Evolutionary conservation across 148 eudicot species (phyloP).

Genomic region (Cornus controversa): DNA sequence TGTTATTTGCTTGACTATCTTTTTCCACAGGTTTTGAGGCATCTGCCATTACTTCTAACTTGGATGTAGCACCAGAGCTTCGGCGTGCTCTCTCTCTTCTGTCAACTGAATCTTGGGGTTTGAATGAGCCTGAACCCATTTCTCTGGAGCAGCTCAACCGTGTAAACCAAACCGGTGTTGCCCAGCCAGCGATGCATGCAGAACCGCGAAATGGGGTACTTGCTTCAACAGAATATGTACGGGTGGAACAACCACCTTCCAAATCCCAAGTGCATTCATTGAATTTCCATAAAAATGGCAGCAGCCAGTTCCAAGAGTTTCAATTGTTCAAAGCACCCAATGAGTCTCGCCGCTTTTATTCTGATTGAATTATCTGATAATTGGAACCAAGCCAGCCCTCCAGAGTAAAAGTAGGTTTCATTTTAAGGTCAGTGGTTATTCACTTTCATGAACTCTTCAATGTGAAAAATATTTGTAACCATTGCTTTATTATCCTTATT

Average conservation of each 20-base stretch:
- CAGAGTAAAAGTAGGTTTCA: too few species aligned
- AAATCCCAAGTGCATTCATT: not conserved
- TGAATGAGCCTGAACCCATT: conserved; percentile 31
- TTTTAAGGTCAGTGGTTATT: not conserved
- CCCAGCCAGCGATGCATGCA: conserved; percentile 8
- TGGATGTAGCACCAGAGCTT: conserved; percentile 50
- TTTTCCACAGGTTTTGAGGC: conserved; percentile 28
- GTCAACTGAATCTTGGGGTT: conserved; percentile 29
- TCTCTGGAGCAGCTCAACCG: conserved; percentile 28
- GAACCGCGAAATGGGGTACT: not conserved
- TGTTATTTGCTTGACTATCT: not conserved
- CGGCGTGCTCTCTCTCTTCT: conserved; percentile 76
- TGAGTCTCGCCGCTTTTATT: conserved; percentile 15
- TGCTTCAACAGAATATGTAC: conserved; percentile 5
- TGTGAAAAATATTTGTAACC: too few species aligned
- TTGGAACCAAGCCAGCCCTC: not conserved
- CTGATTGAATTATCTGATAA: conserved; percentile 10
- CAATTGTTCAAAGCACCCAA: conserved; percentile 18
- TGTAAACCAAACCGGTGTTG: conserved; percentile 14
- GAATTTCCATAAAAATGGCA: conserved; percentile 3
- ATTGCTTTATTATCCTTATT: too few species aligned
- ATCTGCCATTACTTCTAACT: conserved; percentile 26
- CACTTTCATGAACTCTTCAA: not conserved
- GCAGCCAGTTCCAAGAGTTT: conserved; percentile 21
- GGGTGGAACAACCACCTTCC: not conserved